phyloP scores from a whole-genome alignment of 1,139 yeast species.

The Candida gigantensis region DNA sequence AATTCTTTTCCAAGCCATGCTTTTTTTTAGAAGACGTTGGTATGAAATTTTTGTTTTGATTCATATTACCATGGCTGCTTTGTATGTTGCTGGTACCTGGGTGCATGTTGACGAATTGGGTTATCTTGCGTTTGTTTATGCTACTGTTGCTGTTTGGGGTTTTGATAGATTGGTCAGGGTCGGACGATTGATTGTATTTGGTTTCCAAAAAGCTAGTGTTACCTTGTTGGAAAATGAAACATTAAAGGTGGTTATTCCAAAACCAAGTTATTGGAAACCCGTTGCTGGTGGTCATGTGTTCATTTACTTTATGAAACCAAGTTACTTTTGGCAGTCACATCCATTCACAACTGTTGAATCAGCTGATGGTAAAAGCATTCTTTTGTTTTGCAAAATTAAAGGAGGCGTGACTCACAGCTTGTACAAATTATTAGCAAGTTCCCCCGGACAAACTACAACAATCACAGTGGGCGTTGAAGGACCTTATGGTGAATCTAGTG shows the following conservation, averaged over 20 bases:
- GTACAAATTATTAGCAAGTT: slow-evolving; percentile 28
- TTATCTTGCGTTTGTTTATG: slow-evolving; percentile 39
- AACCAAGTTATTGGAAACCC: slow-evolving; percentile 41
- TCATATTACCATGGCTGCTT: slow-evolving; percentile 43
- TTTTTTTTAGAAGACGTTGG: slow-evolving; percentile 40
- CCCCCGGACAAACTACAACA: slow-evolving; percentile 27
- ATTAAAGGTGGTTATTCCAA: slow-evolving; percentile 41
- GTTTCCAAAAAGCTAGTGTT: slow-evolving; percentile 39
- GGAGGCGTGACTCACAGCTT: slow-evolving; percentile 40
- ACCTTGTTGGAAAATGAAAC: slow-evolving; percentile 38
- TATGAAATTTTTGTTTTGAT: slow-evolving; percentile 44
- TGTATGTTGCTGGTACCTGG: slow-evolving; percentile 46
- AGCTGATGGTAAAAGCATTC: slow-evolving; percentile 23
- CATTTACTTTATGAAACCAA: slow-evolving; percentile 41
- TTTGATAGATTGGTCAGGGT: slow-evolving; percentile 45
- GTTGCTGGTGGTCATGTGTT: slow-evolving; percentile 56
- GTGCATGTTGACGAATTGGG: slow-evolving; percentile 43
- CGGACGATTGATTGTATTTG: slow-evolving; percentile 34
- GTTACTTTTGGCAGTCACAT: slow-evolving; percentile 47
- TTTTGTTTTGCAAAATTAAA: slow-evolving; percentile 34
- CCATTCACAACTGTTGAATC: slow-evolving; percentile 40
- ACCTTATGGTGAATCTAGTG: slow-evolving; percentile 38
- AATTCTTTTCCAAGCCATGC: slow-evolving; percentile 38
- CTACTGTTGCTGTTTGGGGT: slow-evolving; percentile 44
- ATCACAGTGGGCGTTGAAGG: slow-evolving; percentile 43